Evolutionary conservation across 805 yeast species (phyloP).

Genomic region (Ogataea henricii): DNA sequence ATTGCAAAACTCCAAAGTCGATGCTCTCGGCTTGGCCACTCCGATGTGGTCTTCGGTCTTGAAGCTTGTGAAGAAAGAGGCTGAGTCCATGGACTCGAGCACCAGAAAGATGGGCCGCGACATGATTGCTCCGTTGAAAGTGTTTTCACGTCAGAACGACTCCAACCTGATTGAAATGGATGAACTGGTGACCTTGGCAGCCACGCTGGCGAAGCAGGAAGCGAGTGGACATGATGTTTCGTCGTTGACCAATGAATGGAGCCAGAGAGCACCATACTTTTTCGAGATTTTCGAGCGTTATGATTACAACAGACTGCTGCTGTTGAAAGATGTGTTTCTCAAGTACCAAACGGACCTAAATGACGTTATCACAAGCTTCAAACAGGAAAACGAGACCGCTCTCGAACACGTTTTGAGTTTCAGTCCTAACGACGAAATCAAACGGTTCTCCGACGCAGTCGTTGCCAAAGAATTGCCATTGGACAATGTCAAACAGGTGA

Average conservation of each 20-base stretch:
- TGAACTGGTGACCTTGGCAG: constrained; percentile 34
- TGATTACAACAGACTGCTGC: constrained; percentile 61
- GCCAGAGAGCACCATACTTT: constrained; percentile 71
- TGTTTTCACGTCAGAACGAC: constrained; percentile 55
- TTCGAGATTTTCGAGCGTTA: constrained; percentile 74
- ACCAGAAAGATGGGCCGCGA: constrained; percentile 56
- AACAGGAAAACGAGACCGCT: constrained; percentile 59
- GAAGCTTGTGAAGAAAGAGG: constrained; percentile 45
- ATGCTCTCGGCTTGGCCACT: constrained; percentile 46
- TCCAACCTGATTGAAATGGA: constrained; percentile 43
- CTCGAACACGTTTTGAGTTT: constrained; percentile 66
- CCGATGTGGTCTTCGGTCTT: constrained; percentile 48
- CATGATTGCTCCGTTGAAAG: constrained; percentile 54
- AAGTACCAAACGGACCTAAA: constrained; percentile 63
- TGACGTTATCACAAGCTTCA: constrained; percentile 50
- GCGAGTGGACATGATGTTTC: constrained; percentile 33
- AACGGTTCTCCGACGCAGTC: constrained; percentile 50
- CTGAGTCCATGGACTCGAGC: constrained; percentile 45
- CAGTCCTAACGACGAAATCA: constrained; percentile 60
- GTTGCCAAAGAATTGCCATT: constrained; percentile 31
- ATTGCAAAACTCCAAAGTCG: constrained; percentile 50
- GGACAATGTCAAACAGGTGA: constrained; percentile 23
- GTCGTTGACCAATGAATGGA: constrained; percentile 65
- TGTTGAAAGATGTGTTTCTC: constrained; percentile 65
- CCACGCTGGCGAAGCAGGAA: constrained; percentile 22